Base-by-base conservation (phyloP, 1,284 basidiomycete species). In the Malassezia restricta region DNA sequence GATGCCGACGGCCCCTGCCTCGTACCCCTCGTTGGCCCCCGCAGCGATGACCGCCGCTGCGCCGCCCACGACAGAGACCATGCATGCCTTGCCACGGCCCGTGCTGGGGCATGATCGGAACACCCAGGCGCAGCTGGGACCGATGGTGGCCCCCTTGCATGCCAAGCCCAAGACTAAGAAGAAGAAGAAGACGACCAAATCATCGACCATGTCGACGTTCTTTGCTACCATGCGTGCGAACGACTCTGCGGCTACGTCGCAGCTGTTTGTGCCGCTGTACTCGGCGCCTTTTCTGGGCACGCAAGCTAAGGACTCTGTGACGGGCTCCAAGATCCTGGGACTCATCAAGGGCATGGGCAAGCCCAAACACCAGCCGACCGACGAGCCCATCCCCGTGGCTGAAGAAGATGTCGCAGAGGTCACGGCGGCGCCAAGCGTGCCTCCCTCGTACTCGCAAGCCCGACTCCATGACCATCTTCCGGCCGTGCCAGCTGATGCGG, bases 181-280 rank as follows among this genome's bases (percentile, higher is more conserved):
- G 40, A 51, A 51, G 14, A 46, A 40, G 31, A 40, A 31, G 31
- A 17, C 27, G 1, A 40, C 12, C 8, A 35, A 37, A 8, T 51
- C 50, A 28, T 28, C 17, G 38, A 27, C 5, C 29, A 30, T n/a
- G 27, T 28, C 48, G 31, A 30, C 35, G 48, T 40, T 7, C 40
- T 53, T 53, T 47, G 40, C 24, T 24, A 40, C 51, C 17, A 17
- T 35, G 32, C 35, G 45, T 29, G 48, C 30, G 17, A 44, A 44
- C 24, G 31, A 29, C 14, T 40, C 37, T 4, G 32, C 48, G 8
- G 44, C 39, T 31, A 27, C 32, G 15, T 46, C 51, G 24, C 51
- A 35, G n/a, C 37, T 53, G 39, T 47, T 53, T 47, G 33, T 40
- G 9, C 51, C 51, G 45, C 40, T 53, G 41, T 48, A 53, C 40